A percentile compares a stretch with the other conserved stretches of the same genome.
Conservation (phyloP, 179 eudicot species). For the Beta corolliflora region DNA sequence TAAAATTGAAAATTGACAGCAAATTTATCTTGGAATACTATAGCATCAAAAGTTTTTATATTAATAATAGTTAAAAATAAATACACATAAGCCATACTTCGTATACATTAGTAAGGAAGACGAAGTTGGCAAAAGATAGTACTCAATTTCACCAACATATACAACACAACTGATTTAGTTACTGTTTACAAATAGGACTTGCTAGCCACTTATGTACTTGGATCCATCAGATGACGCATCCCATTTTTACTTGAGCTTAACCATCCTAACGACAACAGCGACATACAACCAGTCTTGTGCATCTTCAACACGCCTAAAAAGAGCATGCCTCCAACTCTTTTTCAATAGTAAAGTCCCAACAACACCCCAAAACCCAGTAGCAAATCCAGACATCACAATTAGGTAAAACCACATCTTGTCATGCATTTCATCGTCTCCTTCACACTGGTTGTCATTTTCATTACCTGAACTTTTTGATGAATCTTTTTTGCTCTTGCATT, state of each 20-base stretch:
- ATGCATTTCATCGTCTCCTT: conserved; percentile 3
- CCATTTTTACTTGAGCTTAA: neutral
- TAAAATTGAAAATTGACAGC: neutral
- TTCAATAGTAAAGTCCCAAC: conserved; percentile 14
- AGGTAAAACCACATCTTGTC: conserved; percentile 24
- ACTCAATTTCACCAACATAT: too few species aligned
- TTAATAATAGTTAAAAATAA: neutral
- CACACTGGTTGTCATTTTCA: neutral
- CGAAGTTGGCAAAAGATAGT: neutral
- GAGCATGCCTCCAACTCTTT: conserved; percentile 18
- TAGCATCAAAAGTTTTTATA: neutral
- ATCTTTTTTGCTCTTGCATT: neutral
- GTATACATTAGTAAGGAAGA: neutral
- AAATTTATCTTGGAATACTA: neutral
- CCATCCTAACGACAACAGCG: too few species aligned
- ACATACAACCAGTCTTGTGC: conserved; percentile 9
- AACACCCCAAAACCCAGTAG: conserved; percentile 26
- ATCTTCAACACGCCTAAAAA: conserved; percentile 10
- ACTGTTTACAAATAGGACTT: too few species aligned
- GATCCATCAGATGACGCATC: neutral
- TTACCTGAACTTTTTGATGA: neutral
- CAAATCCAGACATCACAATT: conserved; percentile 24
- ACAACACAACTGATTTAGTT: too few species aligned
- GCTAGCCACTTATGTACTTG: too few species aligned
- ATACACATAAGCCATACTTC: neutral